These are phyloP conservation scores for Cubamyces sp. DNA, from an alignment of 768 basidiomycete species.

Conservation along the genomic window DNA sequence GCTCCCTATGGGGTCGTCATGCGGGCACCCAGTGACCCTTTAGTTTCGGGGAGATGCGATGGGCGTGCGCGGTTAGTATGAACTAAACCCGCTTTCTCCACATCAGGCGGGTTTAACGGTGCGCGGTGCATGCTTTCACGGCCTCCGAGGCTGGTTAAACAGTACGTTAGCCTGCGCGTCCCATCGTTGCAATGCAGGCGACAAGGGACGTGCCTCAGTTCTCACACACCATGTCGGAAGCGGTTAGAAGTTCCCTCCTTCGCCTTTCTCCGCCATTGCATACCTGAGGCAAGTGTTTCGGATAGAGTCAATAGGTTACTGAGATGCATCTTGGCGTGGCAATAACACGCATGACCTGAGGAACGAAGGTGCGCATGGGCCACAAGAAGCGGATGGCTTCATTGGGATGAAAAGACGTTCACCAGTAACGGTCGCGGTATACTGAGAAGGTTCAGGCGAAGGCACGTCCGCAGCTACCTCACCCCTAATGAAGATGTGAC, in stretches of 20 bases:
- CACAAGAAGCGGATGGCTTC: not conserved
- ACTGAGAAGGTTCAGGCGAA: too few species aligned
- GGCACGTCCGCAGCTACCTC: too few species aligned
- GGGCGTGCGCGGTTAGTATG: not conserved
- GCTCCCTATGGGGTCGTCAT: slow-evolving; percentile 9
- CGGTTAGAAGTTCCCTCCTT: not conserved
- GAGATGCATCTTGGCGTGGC: not conserved
- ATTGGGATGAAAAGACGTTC: not conserved
- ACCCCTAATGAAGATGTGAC: too few species aligned
- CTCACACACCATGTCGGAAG: not conserved
- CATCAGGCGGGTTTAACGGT: not conserved
- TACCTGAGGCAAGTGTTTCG: not conserved
- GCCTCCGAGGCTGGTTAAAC: not conserved
- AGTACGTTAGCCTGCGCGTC: not conserved
- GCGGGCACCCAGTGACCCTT: not conserved
- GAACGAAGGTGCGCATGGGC: not conserved
- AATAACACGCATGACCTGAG: not conserved
- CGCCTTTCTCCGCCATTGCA: not conserved
- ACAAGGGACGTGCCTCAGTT: not conserved
- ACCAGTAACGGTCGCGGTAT: too few species aligned
- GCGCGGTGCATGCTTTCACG: not conserved
- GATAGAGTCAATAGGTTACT: not conserved
- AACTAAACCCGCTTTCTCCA: not conserved
- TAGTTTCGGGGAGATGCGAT: not conserved
- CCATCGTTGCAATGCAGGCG: not conserved